Conservation (phyloP, 306 rosid species). For the Morella rubra region DNA sequence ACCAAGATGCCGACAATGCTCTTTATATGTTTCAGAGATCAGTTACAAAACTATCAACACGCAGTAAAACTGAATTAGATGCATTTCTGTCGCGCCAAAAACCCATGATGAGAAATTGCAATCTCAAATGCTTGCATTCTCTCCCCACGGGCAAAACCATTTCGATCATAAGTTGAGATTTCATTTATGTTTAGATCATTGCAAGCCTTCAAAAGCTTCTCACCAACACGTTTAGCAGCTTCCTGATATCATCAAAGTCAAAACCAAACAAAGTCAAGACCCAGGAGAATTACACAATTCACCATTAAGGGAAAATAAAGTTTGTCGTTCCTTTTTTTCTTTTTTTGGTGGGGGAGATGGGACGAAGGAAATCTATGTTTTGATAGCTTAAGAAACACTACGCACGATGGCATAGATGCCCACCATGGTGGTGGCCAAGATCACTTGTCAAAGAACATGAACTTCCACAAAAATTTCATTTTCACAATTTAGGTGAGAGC, state of each 20-base stretch:
- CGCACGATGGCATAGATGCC: background rate
- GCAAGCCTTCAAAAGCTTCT: conserved; percentile 71
- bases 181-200: conserved; percentile 60
- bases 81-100: conserved; percentile 55
- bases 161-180: conserved; percentile 73
- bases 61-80: background rate
- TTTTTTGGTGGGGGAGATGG: too few species aligned
- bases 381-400: background rate
- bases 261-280: conserved; percentile 5
- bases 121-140: conserved; percentile 71
- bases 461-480: background rate
- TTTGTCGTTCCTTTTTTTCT: background rate
- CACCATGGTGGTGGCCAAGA: background rate
- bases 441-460: background rate
- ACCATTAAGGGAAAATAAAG: background rate
- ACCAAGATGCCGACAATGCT: too few species aligned
- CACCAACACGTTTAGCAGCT: conserved; percentile 79
- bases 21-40: background rate
- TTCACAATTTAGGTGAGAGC: background rate
- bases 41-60: background rate
- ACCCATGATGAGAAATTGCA: conserved; percentile 62
- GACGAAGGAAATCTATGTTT: too few species aligned
- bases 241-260: conserved; percentile 42
- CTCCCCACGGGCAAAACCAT: conserved; percentile 63
- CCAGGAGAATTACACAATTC: background rate